Evolutionary conservation across 371 early-diverging fungal species (phyloP).

Genomic region (Mucor indicus): DNA sequence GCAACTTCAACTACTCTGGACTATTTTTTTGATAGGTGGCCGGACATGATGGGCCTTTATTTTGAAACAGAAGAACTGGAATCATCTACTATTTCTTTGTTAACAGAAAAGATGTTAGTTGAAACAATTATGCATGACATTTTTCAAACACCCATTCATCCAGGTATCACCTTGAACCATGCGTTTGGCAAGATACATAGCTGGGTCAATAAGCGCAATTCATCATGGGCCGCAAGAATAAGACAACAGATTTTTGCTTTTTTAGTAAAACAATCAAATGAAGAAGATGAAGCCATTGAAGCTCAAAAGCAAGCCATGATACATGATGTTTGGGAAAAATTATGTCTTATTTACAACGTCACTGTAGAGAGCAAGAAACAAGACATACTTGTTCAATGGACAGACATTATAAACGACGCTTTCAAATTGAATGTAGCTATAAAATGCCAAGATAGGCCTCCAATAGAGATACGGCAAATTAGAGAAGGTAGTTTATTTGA

Average conservation of each 20-base stretch:
- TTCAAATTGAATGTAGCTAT: conserved; percentile 23
- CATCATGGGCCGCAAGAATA: conserved; percentile 31
- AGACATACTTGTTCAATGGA: too few species aligned
- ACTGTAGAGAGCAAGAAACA: too few species aligned
- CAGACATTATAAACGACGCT: conserved; percentile 17
- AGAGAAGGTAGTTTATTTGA: conserved; percentile 21
- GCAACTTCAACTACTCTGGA: too few species aligned
- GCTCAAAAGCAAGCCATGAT: conserved; percentile 5
- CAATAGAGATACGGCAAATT: conserved; percentile 17
- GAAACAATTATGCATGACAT: conserved; percentile 20
- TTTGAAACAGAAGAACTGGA: conserved; percentile 8
- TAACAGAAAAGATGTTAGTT: conserved; percentile 25
- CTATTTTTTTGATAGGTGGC: conserved; percentile 19
- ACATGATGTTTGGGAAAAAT: background rate
- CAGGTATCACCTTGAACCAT: conserved; percentile 29
- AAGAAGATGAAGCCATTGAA: conserved; percentile 13
- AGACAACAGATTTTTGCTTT: conserved; percentile 34
- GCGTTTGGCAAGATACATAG: conserved; percentile 25
- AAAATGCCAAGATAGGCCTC: conserved; percentile 25
- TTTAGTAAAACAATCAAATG: conserved; percentile 19
- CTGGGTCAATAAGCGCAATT: conserved; percentile 28
- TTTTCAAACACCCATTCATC: conserved; percentile 25
- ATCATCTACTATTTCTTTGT: conserved; percentile 12
- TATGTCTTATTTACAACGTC: too few species aligned
- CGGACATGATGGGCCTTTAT: conserved; percentile 5